These are phyloP conservation scores for Grosmannia penicillata DNA, from an alignment of 2,329 filamentous ascomycete species.

Conservation along the genomic window DNA sequence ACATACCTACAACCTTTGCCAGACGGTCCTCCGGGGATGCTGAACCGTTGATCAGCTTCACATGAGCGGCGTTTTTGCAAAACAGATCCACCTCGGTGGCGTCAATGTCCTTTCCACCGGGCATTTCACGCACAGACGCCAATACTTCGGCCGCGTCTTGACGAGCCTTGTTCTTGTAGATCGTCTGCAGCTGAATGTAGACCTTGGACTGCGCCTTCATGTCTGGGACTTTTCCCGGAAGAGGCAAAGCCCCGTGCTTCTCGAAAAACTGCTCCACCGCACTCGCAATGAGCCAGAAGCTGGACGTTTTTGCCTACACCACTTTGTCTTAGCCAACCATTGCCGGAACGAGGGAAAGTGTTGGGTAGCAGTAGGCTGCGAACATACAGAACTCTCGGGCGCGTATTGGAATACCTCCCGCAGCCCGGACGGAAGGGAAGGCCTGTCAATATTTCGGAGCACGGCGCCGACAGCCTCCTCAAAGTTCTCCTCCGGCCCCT, in stretches of 20 bases:
- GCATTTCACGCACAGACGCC: slow-evolving; percentile 38
- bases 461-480: slow-evolving; percentile 83
- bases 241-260: slow-evolving; percentile 58
- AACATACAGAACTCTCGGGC: slow-evolving; percentile 6
- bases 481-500: slow-evolving; percentile 92
- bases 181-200: slow-evolving; percentile 79
- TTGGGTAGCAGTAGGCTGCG: too few relatives aligned
- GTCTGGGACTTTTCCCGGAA: slow-evolving; percentile 80
- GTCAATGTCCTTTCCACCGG: slow-evolving; percentile 39
- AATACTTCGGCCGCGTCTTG: slow-evolving; percentile 65
- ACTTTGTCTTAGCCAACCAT: background rate
- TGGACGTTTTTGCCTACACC: slow-evolving; percentile 21
- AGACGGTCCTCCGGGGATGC: slow-evolving; percentile 26
- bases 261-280: slow-evolving; percentile 67
- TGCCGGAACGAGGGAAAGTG: background rate
- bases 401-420: slow-evolving; percentile 63
- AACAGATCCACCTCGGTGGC: slow-evolving; percentile 73
- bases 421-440: slow-evolving; percentile 52
- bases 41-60: slow-evolving; percentile 63
- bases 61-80: slow-evolving; percentile 88
- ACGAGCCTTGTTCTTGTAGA: slow-evolving; percentile 82
- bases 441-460: slow-evolving; percentile 65
- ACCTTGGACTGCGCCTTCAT: slow-evolving; percentile 93
- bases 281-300: slow-evolving; percentile 80
- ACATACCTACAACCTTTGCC: slow-evolving; percentile 39